Percentiles rank a stretch among this genome's conserved stretches.
Conservation (phyloP, 306 rosid species). For the Calophaca sinica region DNA sequence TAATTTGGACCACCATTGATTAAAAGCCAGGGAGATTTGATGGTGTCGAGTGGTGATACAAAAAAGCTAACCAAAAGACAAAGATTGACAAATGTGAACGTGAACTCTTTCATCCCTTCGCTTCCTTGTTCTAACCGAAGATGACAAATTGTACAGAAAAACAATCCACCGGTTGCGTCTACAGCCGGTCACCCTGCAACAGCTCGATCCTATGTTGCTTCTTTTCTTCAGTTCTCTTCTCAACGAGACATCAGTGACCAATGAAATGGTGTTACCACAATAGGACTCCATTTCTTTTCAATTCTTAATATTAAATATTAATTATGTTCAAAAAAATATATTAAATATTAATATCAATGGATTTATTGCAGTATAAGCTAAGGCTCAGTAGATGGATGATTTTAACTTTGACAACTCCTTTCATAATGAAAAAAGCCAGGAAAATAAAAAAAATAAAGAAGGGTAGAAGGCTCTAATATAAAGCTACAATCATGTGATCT, state of each 20-base stretch:
- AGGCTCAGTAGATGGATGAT: conserved; percentile 41
- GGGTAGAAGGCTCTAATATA: conserved; percentile 27
- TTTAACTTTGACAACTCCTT: conserved; percentile 39
- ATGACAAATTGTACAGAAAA: conserved; percentile 53
- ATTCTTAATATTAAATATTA: neutral
- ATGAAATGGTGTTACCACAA: no score
- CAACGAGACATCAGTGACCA: no score
- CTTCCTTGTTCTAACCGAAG: conserved; percentile 44
- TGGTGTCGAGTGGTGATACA: conserved; percentile 15
- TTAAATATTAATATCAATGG: neutral
- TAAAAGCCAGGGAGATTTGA: neutral
- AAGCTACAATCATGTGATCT: conserved; percentile 39
- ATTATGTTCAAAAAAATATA: no score
- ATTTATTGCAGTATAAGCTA: conserved; percentile 54
- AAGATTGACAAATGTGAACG: conserved; percentile 14
- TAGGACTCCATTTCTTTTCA: neutral
- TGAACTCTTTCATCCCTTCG: conserved; percentile 24
- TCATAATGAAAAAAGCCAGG: conserved; percentile 24
- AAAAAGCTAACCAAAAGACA: conserved; percentile 47
- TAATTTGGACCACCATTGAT: conserved; percentile 29
- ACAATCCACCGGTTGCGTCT: conserved; percentile 42
- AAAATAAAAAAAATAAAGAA: conserved; percentile 34
- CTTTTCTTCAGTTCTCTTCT: no score
- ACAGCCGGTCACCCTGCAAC: conserved; percentile 39
- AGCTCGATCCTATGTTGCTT: neutral